phyloP scores from a whole-genome alignment of 2,329 filamentous ascomycete genomes.

The Epichloe coenophiala region DNA sequence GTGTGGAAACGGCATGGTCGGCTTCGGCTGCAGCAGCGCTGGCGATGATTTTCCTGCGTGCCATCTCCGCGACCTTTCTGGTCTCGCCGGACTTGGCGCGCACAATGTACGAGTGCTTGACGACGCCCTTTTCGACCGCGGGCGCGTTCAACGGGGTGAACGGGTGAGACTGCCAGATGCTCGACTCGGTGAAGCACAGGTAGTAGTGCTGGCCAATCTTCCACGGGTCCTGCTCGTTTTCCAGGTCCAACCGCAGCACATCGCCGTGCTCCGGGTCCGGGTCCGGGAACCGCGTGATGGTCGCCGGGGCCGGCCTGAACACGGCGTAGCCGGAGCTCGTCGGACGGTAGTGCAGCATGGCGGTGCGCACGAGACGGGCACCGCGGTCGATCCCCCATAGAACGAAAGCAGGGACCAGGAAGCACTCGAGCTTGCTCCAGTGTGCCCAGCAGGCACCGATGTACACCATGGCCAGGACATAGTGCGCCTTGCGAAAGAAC shows the following conservation, averaged over 20 bases:
- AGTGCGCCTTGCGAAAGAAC: conserved; percentile 63
- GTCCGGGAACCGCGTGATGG: conserved; percentile 35
- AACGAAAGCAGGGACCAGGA: conserved; percentile 51
- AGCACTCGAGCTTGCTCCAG: conserved; percentile 55
- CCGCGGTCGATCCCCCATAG: conserved; percentile 54
- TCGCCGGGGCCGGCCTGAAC: conserved; percentile 39
- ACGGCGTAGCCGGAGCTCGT: conserved; percentile 23
- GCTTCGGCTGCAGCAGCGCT: conserved; percentile 5
- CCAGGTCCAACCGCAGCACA: conserved; percentile 52
- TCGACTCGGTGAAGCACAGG: conserved; percentile 51
- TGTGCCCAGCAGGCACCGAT: conserved; percentile 66
- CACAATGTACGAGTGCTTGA: conserved; percentile 43
- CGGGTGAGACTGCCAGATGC: conserved; percentile 60
- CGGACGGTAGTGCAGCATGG: conserved; percentile 46
- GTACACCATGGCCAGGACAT: conserved; percentile 59
- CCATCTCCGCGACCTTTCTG: conserved; percentile 34
- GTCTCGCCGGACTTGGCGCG: conserved; percentile 48
- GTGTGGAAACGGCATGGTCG: conserved; percentile 23
- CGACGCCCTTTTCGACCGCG: conserved; percentile 21
- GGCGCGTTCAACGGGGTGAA: conserved; percentile 51
- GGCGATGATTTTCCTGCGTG: conserved; percentile 23
- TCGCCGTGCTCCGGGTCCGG: conserved; percentile 35
- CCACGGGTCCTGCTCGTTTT: conserved; percentile 48
- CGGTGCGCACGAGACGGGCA: conserved; percentile 42
- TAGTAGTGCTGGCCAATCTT: conserved; percentile 58